phyloP scores from a whole-genome alignment of 495 filamentous ascomycete species.

The Monascus purpureus region DNA sequence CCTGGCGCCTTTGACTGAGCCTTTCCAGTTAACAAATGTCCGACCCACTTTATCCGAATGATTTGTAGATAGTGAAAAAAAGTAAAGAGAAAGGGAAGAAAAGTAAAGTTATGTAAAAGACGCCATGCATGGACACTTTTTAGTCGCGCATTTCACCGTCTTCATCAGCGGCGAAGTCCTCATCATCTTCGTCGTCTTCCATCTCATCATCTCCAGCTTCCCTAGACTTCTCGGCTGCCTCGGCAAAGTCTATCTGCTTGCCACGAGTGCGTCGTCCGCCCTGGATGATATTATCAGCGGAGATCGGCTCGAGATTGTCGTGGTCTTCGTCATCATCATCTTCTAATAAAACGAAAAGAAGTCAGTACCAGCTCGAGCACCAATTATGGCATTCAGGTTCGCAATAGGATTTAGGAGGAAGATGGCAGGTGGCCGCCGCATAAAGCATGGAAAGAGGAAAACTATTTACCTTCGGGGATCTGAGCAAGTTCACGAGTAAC shows the following conservation, averaged over 20 bases:
- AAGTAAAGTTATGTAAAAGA: too few relatives aligned
- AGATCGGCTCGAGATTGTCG: conserved; percentile 83
- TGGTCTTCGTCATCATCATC: conserved; percentile 56
- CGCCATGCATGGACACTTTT: too few relatives aligned
- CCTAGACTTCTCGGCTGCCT: conserved; percentile 47
- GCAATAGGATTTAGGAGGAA: too few relatives aligned
- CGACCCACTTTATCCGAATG: conserved; percentile 1
- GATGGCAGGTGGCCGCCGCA: too few relatives aligned
- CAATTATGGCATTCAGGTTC: too few relatives aligned
- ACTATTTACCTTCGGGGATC: conserved; percentile 5
- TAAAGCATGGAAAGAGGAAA: too few relatives aligned
- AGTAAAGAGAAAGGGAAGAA: too few relatives aligned
- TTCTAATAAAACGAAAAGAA: conserved; percentile 7
- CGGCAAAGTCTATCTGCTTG: conserved; percentile 66
- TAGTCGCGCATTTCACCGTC: conserved; percentile 34
- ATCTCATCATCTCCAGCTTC: conserved; percentile 40
- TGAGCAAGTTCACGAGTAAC: conserved; percentile 2
- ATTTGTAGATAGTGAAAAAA: not conserved
- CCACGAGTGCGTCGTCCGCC: conserved; percentile 75
- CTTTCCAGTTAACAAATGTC: not conserved
- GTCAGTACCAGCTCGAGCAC: too few relatives aligned
- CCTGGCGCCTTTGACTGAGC: conserved; percentile 8
- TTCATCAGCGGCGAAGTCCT: conserved; percentile 32
- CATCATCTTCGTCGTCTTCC: conserved; percentile 70
- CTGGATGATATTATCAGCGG: conserved; percentile 69